phyloP scores from a whole-genome alignment of 2,329 filamentous ascomycete species.

The Onygenales sp. region DNA sequence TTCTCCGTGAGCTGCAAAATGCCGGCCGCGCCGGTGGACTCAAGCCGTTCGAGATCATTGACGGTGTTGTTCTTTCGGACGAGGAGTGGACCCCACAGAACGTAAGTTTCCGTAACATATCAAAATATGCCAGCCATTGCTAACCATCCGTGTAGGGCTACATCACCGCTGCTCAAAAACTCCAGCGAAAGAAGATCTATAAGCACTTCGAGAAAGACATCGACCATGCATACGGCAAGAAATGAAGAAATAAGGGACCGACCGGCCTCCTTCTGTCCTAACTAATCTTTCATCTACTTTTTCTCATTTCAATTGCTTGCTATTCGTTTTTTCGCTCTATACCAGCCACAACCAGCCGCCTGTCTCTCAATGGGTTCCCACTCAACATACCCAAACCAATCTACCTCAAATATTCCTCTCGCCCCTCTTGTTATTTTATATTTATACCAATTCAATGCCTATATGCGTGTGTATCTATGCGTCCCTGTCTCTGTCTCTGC shows the following conservation, averaged over 20 bases:
- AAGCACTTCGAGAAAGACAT: constrained; percentile 54
- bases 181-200: constrained; percentile 60
- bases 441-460: too few relatives aligned
- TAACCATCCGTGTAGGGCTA: constrained; percentile 41
- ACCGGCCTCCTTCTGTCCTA: neutral
- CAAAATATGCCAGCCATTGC: neutral
- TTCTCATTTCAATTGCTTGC: neutral
- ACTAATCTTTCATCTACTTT: neutral
- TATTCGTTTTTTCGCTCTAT: neutral
- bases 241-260: constrained; percentile 11
- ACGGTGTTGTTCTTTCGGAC: constrained; percentile 35
- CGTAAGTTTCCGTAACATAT: constrained; percentile 17
- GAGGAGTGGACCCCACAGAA: constrained; percentile 38
- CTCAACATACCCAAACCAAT: too few relatives aligned
- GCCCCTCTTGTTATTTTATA: too few relatives aligned
- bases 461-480: too few relatives aligned
- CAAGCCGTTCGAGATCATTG: constrained; percentile 33
- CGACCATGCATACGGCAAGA: constrained; percentile 48
- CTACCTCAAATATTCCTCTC: too few relatives aligned
- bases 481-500: too few relatives aligned
- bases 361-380: too few relatives aligned
- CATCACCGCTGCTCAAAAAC: constrained; percentile 62
- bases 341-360: too few relatives aligned
- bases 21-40: constrained; percentile 27
- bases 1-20: constrained; percentile 32